A percentile compares a stretch with the other conserved stretches of the same genome.
phyloP scores from a whole-genome alignment of 495 filamentous ascomycete genomes.

The Glonium stellatum region DNA sequence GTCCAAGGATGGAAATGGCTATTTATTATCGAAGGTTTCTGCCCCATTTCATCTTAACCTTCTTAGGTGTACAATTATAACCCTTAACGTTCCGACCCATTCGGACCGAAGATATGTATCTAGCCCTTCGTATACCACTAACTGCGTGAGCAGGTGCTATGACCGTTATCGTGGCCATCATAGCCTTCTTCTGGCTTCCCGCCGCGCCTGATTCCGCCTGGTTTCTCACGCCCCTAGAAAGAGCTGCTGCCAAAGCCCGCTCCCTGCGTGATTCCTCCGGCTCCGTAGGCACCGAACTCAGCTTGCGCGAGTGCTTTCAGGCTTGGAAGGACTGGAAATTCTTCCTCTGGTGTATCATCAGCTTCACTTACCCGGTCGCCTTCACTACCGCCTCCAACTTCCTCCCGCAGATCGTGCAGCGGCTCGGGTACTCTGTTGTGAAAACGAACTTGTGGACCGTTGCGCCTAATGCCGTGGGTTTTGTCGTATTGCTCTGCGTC shows the following conservation, averaged over 20 bases:
- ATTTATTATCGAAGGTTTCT: constrained; percentile 20
- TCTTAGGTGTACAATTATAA: not conserved
- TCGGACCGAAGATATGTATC: too few relatives aligned
- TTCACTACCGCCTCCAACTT: constrained; percentile 14
- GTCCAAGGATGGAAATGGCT: constrained; percentile 27
- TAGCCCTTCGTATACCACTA: too few relatives aligned
- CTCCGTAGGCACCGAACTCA: constrained; percentile 27
- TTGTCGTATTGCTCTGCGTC: constrained; percentile 19
- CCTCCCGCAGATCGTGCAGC: constrained; percentile 19
- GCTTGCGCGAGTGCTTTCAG: constrained; percentile 12
- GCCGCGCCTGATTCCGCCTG: constrained; percentile 23
- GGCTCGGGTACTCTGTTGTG: constrained; percentile 14
- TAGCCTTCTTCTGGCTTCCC: constrained; percentile 27
- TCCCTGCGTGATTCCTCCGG: constrained; percentile 12
- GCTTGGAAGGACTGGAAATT: constrained; percentile 8
- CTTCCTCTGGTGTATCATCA: constrained; percentile 9
- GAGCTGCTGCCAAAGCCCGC: constrained; percentile 18
- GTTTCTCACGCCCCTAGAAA: constrained; percentile 31
- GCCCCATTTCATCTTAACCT: not conserved
- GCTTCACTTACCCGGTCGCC: constrained; percentile 12
- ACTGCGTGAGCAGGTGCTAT: constrained; percentile 8
- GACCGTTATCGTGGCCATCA: constrained; percentile 25
- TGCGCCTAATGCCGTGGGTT: constrained; percentile 21
- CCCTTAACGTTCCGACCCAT: too few relatives aligned
- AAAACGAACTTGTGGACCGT: constrained; percentile 26